These are phyloP conservation scores for Periconia macrospinosa DNA, from an alignment of 2,329 filamentous ascomycete species.

Conservation along the genomic window DNA sequence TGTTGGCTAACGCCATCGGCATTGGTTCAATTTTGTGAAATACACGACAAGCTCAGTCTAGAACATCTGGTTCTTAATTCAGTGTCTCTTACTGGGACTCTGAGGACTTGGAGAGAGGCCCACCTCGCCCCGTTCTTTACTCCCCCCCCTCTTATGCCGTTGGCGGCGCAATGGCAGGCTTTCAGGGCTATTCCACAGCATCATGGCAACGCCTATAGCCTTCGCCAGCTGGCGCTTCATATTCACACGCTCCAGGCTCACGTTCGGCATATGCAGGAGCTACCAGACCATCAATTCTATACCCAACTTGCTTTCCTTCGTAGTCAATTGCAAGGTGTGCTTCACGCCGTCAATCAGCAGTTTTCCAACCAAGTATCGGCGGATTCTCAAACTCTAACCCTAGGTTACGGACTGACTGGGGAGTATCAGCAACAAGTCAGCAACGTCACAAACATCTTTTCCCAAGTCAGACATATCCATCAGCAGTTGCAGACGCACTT, in stretches of 20 bases:
- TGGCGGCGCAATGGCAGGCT: no score
- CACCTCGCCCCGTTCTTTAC: no score
- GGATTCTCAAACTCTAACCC: no score
- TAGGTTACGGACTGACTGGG: no score
- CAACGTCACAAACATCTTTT: not conserved
- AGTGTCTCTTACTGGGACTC: conserved; percentile 59
- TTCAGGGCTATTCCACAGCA: no score
- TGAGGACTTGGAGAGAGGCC: conserved; percentile 10
- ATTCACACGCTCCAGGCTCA: conserved; percentile 17
- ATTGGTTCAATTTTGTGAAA: conserved; percentile 55
- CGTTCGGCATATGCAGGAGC: conserved; percentile 22
- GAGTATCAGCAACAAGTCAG: no score
- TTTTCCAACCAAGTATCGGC: no score
- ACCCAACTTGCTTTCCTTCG: conserved; percentile 4
- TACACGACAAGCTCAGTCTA: conserved; percentile 53
- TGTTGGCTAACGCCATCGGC: conserved; percentile 68
- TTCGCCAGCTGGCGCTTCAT: not conserved
- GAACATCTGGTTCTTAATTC: conserved; percentile 63
- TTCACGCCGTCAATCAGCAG: conserved; percentile 1
- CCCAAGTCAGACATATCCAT: conserved; percentile 6
- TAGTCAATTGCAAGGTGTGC: conserved; percentile 8
- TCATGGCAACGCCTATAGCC: no score
- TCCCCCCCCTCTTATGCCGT: no score
- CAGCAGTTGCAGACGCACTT: conserved; percentile 1
- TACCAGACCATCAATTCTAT: conserved; percentile 8